phyloP scores from a whole-genome alignment of 2,329 filamentous ascomycete genomes.

The Colletotrichum filicis region DNA sequence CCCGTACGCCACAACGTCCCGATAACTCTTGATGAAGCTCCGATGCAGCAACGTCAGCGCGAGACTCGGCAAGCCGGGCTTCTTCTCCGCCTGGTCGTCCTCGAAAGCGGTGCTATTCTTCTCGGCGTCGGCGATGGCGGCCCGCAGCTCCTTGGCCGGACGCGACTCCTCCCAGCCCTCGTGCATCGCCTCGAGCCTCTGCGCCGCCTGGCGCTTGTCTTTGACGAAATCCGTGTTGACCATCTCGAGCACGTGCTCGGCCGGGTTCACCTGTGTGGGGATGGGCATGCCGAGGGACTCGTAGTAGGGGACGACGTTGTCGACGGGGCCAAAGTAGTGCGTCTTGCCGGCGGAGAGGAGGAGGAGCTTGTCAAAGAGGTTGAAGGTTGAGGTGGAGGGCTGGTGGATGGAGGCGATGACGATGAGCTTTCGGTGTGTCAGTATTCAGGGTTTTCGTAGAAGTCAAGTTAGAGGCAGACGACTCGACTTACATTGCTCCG shows the following conservation, averaged over 20 bases:
- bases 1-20: slow-evolving; percentile 86
- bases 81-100: slow-evolving; percentile 44
- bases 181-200: slow-evolving; percentile 64
- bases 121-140: slow-evolving; percentile 27
- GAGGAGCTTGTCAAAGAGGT: slow-evolving; percentile 82
- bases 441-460: not conserved
- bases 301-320: slow-evolving; percentile 71
- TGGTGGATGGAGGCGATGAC: slow-evolving; percentile 88
- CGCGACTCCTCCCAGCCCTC: slow-evolving; percentile 64
- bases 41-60: slow-evolving; percentile 78
- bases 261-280: slow-evolving; percentile 79
- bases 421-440: slow-evolving; percentile 64
- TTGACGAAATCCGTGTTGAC: slow-evolving; percentile 80
- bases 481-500: slow-evolving; percentile 67
- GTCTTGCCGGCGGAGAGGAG: slow-evolving; percentile 77
- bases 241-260: slow-evolving; percentile 82
- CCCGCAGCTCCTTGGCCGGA: slow-evolving; percentile 28
- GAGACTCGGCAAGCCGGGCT: slow-evolving; percentile 60
- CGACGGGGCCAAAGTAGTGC: slow-evolving; percentile 77
- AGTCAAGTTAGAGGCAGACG: too few relatives aligned
- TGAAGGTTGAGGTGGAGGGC: slow-evolving; percentile 82
- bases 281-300: slow-evolving; percentile 68
- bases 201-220: slow-evolving; percentile 57
- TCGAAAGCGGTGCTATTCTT: slow-evolving; percentile 39
- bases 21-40: slow-evolving; percentile 84